Evolutionary conservation across 345 rosid genomes (phyloP), one percentile per base, ranked within the genome.

Genomic region (Passiflora organensis): DNA sequence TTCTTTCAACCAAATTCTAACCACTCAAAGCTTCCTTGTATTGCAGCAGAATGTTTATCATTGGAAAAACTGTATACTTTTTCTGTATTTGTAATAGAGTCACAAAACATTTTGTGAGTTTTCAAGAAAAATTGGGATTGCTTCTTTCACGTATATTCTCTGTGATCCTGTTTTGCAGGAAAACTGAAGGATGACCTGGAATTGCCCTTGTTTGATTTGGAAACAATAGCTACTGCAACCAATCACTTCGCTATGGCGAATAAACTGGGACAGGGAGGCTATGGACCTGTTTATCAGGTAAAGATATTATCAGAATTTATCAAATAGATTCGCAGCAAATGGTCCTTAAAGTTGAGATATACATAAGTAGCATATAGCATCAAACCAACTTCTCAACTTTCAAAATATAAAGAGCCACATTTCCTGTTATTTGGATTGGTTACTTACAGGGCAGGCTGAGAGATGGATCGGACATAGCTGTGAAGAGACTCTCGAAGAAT

Each of bases 261-360:
- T 18, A 60, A 48, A 52, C 58, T 74, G 5, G 75, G 75, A 12
- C 34, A 66, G 54, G 79, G 72, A n/a, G 76, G 76, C 39, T 75
- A 61, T 63, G 72, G 79, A 18, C 60, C 70, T 8, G 67, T 70
- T 6, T 67, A 51, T 50, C 42, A 51, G 66, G 65, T 70, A 70
- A 3, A 1, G n/a, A 6, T 12, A 23, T 23, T 3, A 3, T 2
- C 34, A 28, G 8, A 28, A 28, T n/a, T n/a, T n/a, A n/a, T n/a
- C n/a, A n/a, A n/a, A n/a, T n/a, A n/a, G n/a, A n/a, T n/a, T n/a
- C n/a, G n/a, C n/a, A 28, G 34, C 3, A 28, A 28, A 28, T 28
- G 34, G 8, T 3, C 3, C 5, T 28, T 28, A 28, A 28, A 28
- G 34, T 28, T 28, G 34, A 28, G 8, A 28, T 28, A 8, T 3